Base-by-base conservation (phyloP, 2,329 filamentous ascomycete species). In the Colletotrichum liaoningense region DNA sequence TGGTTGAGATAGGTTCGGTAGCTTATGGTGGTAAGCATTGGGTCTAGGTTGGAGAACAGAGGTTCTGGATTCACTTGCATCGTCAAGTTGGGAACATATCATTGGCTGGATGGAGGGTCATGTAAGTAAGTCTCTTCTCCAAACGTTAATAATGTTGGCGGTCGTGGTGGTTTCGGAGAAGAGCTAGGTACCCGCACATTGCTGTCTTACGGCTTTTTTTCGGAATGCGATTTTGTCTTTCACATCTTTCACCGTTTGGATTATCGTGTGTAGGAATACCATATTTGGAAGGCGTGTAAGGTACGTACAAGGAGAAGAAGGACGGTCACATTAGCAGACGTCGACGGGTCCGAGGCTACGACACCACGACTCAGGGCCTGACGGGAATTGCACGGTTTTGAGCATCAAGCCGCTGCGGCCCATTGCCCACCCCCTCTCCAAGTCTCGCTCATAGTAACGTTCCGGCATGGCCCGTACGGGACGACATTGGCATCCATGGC, bases 301-400 rank as follows among this genome's bases (percentile, higher is more conserved):
- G 24, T 26, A 60, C 58, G 19, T 35, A 19, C 7, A n/a, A 63
- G 19, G 42, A 33, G 12, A 9, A 16, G 19, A 63, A 24, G 12
- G 22, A 28, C 49, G 49, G 46, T 52, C n/a, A 35, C 38, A 35
- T 8, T n/a, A 14, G 8, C 38, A n/a, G 14, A 11, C 24, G 26
- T 16, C 59, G 14, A 42, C 14, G 35, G 58, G 24, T 26, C 16
- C 22, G 24, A 2, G 16, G 8, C 35, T 4, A 49, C 24, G 38
- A 49, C 22, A 8, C 35, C 8, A 49, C 24, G 59, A 49, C 22
- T 49, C 24, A 49, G 46, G 24, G 35, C 14, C 5, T 11, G 19
- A 3, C 62, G 62, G 62, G 8, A 64, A 64, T 64, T 64, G 62
- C 24, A 64, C 49, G 62, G 62, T 38, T 54, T 54, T 64, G 30